These are phyloP conservation scores for Colletotrichum eleusines DNA, from an alignment of 2,329 filamentous ascomycete species.

Conservation along the genomic window DNA sequence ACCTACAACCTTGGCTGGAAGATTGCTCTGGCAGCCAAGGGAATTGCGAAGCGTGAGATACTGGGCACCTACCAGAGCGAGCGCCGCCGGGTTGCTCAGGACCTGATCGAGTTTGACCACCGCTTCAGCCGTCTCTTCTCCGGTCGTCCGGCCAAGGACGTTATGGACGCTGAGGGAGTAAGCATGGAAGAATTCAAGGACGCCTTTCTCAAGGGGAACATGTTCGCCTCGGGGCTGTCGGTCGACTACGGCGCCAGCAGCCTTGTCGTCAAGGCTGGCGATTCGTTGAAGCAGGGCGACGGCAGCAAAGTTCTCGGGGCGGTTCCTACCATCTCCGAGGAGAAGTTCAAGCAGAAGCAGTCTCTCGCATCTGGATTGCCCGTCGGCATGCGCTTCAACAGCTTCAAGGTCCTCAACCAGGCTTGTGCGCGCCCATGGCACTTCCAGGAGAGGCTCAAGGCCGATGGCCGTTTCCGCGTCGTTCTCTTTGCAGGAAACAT, in stretches of 20 bases:
- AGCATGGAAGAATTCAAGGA: conserved; percentile 73
- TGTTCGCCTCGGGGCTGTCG: conserved; percentile 64
- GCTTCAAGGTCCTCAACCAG: conserved; percentile 71
- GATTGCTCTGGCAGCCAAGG: conserved; percentile 60
- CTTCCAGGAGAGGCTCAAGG: conserved; percentile 66
- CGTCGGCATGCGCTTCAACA: conserved; percentile 70
- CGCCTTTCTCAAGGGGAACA: conserved; percentile 69
- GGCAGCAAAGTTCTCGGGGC: conserved; percentile 52
- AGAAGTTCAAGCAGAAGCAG: conserved; percentile 26
- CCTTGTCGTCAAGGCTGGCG: conserved; percentile 66
- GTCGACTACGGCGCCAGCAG: conserved; percentile 70
- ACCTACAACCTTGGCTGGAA: conserved; percentile 70
- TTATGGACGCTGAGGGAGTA: conserved; percentile 71
- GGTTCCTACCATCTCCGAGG: conserved; percentile 49
- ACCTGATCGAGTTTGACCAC: conserved; percentile 71
- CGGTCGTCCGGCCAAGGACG: conserved; percentile 67
- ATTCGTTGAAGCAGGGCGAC: conserved; percentile 58
- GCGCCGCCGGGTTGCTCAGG: conserved; percentile 69
- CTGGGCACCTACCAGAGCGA: conserved; percentile 65
- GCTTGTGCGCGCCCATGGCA: conserved; percentile 67
- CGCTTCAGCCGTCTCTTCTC: conserved; percentile 68
- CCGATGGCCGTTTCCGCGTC: conserved; percentile 70
- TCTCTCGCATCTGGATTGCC: conserved; percentile 58
- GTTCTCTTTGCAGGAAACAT: conserved; percentile 74
- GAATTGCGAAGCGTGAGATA: conserved; percentile 56